Base-by-base conservation (phyloP, 495 filamentous ascomycete genomes). In the Thermothielavioides terrestris region DNA sequence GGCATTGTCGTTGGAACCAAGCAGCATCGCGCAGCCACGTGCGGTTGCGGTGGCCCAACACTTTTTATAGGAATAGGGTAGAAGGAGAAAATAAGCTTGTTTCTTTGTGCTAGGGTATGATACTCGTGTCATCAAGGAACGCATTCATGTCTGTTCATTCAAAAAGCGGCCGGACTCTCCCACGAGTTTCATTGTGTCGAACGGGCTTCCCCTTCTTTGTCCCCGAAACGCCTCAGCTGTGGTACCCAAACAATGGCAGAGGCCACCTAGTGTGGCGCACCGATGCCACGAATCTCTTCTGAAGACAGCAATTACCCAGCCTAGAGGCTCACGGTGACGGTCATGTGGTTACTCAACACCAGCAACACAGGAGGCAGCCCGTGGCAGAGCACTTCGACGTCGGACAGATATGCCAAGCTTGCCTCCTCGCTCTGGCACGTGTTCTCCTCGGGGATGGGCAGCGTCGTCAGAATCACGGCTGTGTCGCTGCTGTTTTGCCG, bases 321-420 rank as follows among this genome's bases (percentile, higher is more conserved):
- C 61, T 53, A 90, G 46, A 90, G 67, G 62, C 85, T 87, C 68
- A 89, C 89, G 15, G 88, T 92, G 42, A 92, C 88, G 12, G 86
- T 91, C 84, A 94, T 86, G 53, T 84, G 89, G 68, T 92, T 94
- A 60, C 84, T 88, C 68, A 92, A 77, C n/a, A 94, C 84, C 54
- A 92, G 55, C 27, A 94, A 61, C 42, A 82, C 76, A 9, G 88
- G 84, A 38, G 85, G 82, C 44, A 81, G 63, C 2, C 74, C 81
- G 55, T 82, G 72, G 63, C 80, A 87, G 47, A 86, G 65, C 32
- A 90, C 79, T 59, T 90, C 86, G 44, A 94, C 70, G 61, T 90
- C 86, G 48, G 72, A 79, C 31, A 94, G 64, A 66, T 89, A 94
- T 28, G 76, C 76, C 30, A 82, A 57, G 61, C 84, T 86, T 3